Evolutionary conservation across 2,329 filamentous ascomycete species (phyloP), one percentile per base, ranked within the genome.

Genomic region (Fusarium sp.): DNA sequence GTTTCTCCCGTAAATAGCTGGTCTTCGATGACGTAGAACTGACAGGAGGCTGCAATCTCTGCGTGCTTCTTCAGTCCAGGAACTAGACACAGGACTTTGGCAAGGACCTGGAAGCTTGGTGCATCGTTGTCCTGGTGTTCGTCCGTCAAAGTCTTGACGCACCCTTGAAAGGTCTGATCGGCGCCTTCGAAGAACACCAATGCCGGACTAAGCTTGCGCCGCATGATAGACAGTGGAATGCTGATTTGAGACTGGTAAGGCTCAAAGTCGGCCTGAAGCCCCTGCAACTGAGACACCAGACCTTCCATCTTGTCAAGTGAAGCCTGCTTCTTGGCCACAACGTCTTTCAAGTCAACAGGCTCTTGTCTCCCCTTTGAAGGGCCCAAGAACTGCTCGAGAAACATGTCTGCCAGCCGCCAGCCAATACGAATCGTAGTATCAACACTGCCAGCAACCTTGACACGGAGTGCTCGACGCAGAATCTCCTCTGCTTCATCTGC

Each of bases 301-400:
- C n/a, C 45, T 2, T 50, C 45, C 25, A 50, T 50, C 45, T 50
- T 50, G 1, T n/a, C 45, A 2, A 50, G 45, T 1, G 25, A 15
- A 1, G 15, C 9, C 45, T 50, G 45, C 25, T 50, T 50, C 17
- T 9, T 30, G 14, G 15, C 25, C 15, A 50, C 25, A 12, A 5
- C 11, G 4, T n/a, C 15, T 10, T 30, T 50, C 45, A 50, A 27
- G 15, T n/a, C 45, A 6, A 30, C 25, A 30, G 10, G 1, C 2
- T 30, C 25, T 10, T 12, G 25, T 3, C 12, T 30, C 9, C 11
- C 25, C 2, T 30, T 1, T 1, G 2, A 10, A n/a, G 9, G 2
- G 7, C 45, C 15, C 3, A 50, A 6, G 25, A 50, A 50, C 45
- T 50, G 25, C 2, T 30, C 45, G 0, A 50, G 15, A 50, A 50